These are phyloP conservation scores for Botrytis medusae DNA, from an alignment of 2,329 filamentous ascomycete genomes.

Conservation along the genomic window DNA sequence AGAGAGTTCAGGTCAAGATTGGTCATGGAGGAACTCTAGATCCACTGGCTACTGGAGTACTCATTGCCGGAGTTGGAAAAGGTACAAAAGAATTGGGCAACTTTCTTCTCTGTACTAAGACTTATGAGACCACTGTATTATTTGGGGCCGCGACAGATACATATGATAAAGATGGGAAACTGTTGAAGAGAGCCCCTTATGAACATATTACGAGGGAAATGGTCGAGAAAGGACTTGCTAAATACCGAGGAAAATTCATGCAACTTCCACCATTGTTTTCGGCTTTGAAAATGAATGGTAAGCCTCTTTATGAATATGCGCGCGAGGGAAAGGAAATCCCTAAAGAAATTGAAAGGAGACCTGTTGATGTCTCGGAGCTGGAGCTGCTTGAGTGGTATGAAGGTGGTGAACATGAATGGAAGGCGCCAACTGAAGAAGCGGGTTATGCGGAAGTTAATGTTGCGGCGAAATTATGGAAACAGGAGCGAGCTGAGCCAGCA, in stretches of 20 bases:
- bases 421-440: conserved; percentile 79
- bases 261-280: conserved; percentile 93
- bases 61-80: conserved; percentile 82
- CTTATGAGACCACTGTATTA: conserved; percentile 83
- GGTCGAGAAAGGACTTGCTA: conserved; percentile 72
- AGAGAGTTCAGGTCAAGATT: conserved; percentile 79
- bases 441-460: conserved; percentile 71
- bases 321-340: conserved; percentile 85
- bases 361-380: conserved; percentile 74
- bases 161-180: conserved; percentile 83
- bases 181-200: conserved; percentile 73
- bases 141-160: conserved; percentile 93
- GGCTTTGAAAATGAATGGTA: conserved; percentile 88
- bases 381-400: conserved; percentile 84
- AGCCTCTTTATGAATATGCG: conserved; percentile 94
- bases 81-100: conserved; percentile 80
- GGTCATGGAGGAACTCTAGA: conserved; percentile 96
- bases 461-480: conserved; percentile 68
- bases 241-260: conserved; percentile 79
- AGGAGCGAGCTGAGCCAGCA: conserved; percentile 49
- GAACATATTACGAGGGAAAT: conserved; percentile 76
- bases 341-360: conserved; percentile 75
- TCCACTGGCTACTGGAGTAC: conserved; percentile 87
- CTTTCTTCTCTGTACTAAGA: conserved; percentile 88
- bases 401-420: conserved; percentile 74